These are phyloP conservation scores for Daldinia caldariorum DNA, from an alignment of 495 filamentous ascomycete species.

Conservation along the genomic window DNA sequence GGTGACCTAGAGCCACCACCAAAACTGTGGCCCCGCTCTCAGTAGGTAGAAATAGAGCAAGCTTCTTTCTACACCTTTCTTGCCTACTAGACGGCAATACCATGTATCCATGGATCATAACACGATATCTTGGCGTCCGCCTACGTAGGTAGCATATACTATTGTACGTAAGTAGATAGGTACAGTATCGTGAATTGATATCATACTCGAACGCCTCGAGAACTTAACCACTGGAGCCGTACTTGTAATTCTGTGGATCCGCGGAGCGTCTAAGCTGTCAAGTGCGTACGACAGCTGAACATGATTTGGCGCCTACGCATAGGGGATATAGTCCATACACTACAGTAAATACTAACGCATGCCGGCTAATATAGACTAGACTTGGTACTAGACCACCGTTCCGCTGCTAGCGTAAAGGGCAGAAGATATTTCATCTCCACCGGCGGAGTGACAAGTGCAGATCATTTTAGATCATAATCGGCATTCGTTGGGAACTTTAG, in stretches of 20 bases:
- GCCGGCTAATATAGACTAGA: conserved; percentile 20
- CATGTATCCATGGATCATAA: no score
- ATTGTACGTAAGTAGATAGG: no score
- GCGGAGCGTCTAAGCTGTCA: not conserved
- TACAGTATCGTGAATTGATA: conserved; percentile 4
- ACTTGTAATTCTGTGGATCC: conserved; percentile 14
- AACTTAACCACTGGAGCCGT: not conserved
- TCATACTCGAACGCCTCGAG: conserved; percentile 3
- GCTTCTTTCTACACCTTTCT: no score
- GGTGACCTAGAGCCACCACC: no score
- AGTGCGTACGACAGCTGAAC: conserved; percentile 18
- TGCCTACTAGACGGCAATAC: no score
- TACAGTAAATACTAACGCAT: conserved; percentile 6
- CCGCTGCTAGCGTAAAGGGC: not conserved
- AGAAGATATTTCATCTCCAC: conserved; percentile 3
- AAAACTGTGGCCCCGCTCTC: no score
- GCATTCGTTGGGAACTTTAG: conserved; percentile 1
- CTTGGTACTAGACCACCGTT: conserved; percentile 8
- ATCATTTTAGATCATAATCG: conserved; percentile 37
- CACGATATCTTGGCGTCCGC: no score
- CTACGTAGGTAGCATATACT: no score
- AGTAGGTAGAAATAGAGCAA: no score
- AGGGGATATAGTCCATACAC: conserved; percentile 9
- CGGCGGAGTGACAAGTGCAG: conserved; percentile 32
- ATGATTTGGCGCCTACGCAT: conserved; percentile 10